phyloP scores from a whole-genome alignment of 2,329 filamentous ascomycete genomes.

The Sporothrix dimorphospora region DNA sequence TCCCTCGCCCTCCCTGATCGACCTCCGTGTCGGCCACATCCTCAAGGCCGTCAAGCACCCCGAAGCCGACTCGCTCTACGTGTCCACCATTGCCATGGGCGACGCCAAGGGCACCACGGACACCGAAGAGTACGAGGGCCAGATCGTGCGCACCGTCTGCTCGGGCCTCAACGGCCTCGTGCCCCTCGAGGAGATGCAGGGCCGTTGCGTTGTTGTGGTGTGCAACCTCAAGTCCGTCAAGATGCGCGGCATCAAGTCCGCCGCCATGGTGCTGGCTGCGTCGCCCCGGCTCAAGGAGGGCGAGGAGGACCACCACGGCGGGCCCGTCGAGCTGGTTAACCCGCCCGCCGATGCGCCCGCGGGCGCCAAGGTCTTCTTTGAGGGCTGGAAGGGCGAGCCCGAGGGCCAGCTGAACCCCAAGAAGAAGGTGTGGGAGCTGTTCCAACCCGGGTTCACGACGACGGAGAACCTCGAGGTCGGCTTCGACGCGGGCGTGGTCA shows the following conservation, averaged over 20 bases:
- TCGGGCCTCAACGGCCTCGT: slow-evolving; percentile 93
- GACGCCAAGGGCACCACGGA: slow-evolving; percentile 85
- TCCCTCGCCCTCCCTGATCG: slow-evolving; percentile 82
- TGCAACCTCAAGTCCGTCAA: slow-evolving; percentile 99
- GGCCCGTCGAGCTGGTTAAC: slow-evolving; percentile 87
- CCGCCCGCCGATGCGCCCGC: slow-evolving; percentile 79
- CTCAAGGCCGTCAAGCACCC: slow-evolving; percentile 95
- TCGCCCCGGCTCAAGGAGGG: slow-evolving; percentile 83
- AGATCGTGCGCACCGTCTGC: slow-evolving; percentile 92
- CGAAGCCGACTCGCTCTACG: slow-evolving; percentile 93
- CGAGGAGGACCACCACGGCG: slow-evolving; percentile 77
- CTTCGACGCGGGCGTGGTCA: slow-evolving; percentile 79
- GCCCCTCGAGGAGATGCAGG: slow-evolving; percentile 94
- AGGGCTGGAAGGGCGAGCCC: slow-evolving; percentile 91
- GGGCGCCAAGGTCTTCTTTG: slow-evolving; percentile 88
- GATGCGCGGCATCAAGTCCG: slow-evolving; percentile 84
- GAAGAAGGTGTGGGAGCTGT: slow-evolving; percentile 98
- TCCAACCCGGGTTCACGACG: slow-evolving; percentile 95
- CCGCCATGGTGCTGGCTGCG: slow-evolving; percentile 91
- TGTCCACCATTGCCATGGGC: slow-evolving; percentile 93
- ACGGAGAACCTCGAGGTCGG: slow-evolving; percentile 78
- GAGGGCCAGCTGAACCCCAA: slow-evolving; percentile 96
- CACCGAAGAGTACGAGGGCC: slow-evolving; percentile 87
- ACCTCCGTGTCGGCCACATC: slow-evolving; percentile 95
- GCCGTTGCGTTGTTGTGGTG: slow-evolving; percentile 90